Evolutionary conservation across 768 basidiomycete genomes (phyloP).

Genomic region (Tricholoma furcatifolium): DNA sequence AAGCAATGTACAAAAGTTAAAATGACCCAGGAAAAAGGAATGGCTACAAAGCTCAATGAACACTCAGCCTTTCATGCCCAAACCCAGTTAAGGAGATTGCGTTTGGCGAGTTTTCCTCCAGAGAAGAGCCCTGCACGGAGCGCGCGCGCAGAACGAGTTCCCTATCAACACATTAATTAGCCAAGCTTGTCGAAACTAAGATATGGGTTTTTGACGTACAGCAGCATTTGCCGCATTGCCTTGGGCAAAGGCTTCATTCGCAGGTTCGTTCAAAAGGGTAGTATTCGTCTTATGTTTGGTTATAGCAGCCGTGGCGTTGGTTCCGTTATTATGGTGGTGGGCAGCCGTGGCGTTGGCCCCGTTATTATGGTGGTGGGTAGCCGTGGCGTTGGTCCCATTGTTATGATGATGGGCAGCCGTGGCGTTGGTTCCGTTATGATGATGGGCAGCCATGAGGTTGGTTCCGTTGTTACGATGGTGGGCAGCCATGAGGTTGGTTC

Average conservation of each 20-base stretch:
- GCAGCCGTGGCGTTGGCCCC: no score
- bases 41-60: neutral
- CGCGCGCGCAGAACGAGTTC: constrained; percentile 39
- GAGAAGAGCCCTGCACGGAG: constrained; percentile 27
- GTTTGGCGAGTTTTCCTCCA: constrained; percentile 18
- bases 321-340: no score
- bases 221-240: constrained; percentile 8
- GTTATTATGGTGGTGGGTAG: no score
- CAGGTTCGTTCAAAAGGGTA: no score
- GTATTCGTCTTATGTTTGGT: neutral
- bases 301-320: no score
- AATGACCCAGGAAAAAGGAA: constrained; percentile 5
- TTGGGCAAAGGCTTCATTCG: no score
- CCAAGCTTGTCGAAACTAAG: neutral
- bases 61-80: constrained; percentile 23
- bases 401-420: no score
- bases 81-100: constrained; percentile 25
- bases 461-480: no score
- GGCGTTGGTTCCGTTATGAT: no score
- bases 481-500: no score
- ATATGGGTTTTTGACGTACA: constrained; percentile 12
- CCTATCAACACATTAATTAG: constrained; percentile 22
- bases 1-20: neutral
- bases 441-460: no score
- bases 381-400: no score